phyloP scores from a whole-genome alignment of 1,284 basidiomycete genomes.

The Ceratobasidium sp. region DNA sequence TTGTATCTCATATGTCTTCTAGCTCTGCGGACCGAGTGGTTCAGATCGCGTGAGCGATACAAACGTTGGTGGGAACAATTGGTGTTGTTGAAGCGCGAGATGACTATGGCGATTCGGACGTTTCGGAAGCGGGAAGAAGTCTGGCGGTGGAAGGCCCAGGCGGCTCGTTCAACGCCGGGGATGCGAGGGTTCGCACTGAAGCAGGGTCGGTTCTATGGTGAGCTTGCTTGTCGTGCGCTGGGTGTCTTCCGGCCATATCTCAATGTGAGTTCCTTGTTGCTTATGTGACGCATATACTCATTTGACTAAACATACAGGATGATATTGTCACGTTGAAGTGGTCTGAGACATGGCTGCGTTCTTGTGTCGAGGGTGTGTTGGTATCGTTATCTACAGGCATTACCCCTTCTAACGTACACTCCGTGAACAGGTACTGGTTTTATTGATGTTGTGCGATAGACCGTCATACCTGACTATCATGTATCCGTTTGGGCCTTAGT shows the following conservation, averaged over 20 bases:
- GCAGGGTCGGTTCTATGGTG: neutral
- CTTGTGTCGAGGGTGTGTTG: neutral
- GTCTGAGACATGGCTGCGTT: neutral
- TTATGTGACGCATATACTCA: neutral
- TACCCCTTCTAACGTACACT: too few relatives aligned
- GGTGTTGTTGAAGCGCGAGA: conserved; percentile 8
- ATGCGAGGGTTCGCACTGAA: neutral
- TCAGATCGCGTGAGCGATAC: conserved; percentile 16
- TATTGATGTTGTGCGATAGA: too few relatives aligned
- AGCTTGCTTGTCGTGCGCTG: neutral
- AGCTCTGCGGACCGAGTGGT: conserved; percentile 20
- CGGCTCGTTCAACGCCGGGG: neutral
- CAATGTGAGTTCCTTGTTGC: neutral
- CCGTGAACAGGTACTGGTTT: too few relatives aligned
- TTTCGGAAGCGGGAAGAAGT: neutral
- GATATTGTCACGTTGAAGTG: neutral
- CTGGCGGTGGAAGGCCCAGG: conserved; percentile 6
- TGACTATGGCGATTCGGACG: conserved; percentile 5
- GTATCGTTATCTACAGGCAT: too few relatives aligned
- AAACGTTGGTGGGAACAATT: conserved; percentile 20
- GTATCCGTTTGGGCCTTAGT: too few relatives aligned
- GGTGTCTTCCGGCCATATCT: neutral
- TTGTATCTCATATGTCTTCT: neutral
- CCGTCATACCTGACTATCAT: too few relatives aligned
- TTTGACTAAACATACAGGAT: neutral